Evolutionary conservation across 352 stramenopile genomes (phyloP), one percentile per base, ranked within the genome.

Genomic region (Globisporangium nagaii): DNA sequence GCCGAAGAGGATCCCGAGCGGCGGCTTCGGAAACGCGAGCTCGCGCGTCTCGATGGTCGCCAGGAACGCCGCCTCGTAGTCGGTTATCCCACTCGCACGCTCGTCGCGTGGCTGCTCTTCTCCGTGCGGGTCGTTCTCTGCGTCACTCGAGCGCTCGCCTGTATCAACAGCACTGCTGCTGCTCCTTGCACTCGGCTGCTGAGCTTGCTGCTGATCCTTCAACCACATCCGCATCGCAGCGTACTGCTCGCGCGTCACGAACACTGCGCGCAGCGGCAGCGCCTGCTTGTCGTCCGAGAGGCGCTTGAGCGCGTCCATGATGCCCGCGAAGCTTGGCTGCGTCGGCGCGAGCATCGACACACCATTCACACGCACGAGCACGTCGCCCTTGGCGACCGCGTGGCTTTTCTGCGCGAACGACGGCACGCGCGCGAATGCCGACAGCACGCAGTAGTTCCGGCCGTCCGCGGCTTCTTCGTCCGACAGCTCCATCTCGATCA

Each of bases 1-100:
- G 24, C 84, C 81, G 68, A 94, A 94, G 37, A 90, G 60, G 28
- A 94, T 89, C 5, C 84, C 84, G 0, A 94, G 58, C 24, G 84
- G 84, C 5, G 74, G 48, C 20, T 79, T 80, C 4, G 73, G 70
- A 24, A 94, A 92, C 39, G 73, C 53, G 17, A 94, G 63, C 39
- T 83, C 81, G 22, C 77, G 86, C 25, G 57, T 66, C 42, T 49
- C 42, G 25, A 62, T 56, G 10, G 41, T 56, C 17, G 58, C 44
- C 11, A 73, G 42, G 2, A 66, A 65, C 17, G 63, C 55, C 2
- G 42, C 56, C 12, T 53, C 46, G 30, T 39, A 41, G 4, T 56
- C 51, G 10, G 17, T 47, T 11, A 35, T 25, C n/a, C n/a, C n/a
- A 44, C 34, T 42, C 10, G 2, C 13, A 17, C 22, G 13, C 27